Evolutionary conservation across 164 flowering plant genomes (phyloP), one percentile per base, ranked within the genome.

Genomic region (Aristolochia californica): DNA sequence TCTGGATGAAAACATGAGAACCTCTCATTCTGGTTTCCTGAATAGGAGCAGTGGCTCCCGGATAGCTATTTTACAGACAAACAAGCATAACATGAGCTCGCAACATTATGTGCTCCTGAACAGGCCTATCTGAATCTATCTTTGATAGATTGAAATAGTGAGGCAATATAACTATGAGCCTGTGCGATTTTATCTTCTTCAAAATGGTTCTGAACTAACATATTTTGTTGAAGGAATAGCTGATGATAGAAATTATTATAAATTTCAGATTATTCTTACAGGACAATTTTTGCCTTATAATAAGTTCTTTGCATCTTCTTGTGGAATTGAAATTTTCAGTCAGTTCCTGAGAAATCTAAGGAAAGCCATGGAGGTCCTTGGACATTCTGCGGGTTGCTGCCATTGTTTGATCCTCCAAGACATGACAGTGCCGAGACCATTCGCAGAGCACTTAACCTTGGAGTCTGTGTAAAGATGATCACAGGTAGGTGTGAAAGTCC

Each of bases 381-480:
- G 94, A 75, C 68, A 61, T 86, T 86, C 61, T 80, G 87, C 65
- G 97, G 97, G 34, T 62, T 89, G 71, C 60, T 89, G 72, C 83
- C 95, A 17, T 72, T 89, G 65, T 89, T 89, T 75, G 95, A 89
- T 75, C 91, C 97, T 49, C 97, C 96, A 48, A 79, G 96, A 66
- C 93, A 88, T 70, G 96, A 88, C 60, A 88, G 96, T 78, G 90
- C 87, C 44, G 93, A 88, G 71, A 88, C 96, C 45, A 88, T 88
- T 58, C 93, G 88, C 45, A 78, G 84, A 74, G 87, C 96, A 40
- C 85, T 88, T 45, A 76, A 81, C 68, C 91, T 88, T 68, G 96
- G 96, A 62, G 96, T 85, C 58, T 73, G 82, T 66, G 96, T 88
- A 17, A 88, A 88, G 81, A 88, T 83, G 96, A 88, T 88, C 63